phyloP scores from a whole-genome alignment of 2,329 filamentous ascomycete genomes.

The Microsporum ferrugineum region DNA sequence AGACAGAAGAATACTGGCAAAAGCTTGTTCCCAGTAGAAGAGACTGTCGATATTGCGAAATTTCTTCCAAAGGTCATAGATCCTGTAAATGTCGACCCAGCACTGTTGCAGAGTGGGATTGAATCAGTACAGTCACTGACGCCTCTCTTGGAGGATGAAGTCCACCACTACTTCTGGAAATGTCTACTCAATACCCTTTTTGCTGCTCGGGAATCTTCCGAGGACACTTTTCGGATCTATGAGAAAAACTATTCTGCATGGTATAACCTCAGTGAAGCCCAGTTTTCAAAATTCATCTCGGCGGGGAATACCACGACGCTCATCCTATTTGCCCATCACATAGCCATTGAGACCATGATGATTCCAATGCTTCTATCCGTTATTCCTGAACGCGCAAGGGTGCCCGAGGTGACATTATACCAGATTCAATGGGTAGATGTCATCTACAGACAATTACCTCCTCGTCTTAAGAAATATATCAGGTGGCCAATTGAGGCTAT shows the following conservation, averaged over 20 bases:
- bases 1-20: background rate
- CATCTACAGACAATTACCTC: background rate
- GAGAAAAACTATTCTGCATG: background rate
- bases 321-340: background rate
- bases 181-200: background rate
- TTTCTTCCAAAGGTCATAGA: background rate
- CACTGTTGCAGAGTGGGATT: background rate
- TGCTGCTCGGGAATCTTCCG: background rate
- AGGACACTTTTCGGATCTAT: background rate
- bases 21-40: background rate
- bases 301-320: background rate
- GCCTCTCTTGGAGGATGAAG: background rate
- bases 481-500: background rate
- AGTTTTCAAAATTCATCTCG: constrained; percentile 1
- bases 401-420: background rate
- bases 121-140: background rate
- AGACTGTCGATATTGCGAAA: background rate
- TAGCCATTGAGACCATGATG: background rate
- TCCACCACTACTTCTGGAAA: background rate
- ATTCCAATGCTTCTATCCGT: background rate
- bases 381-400: background rate
- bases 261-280: background rate
- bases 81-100: background rate
- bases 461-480: background rate
- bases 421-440: constrained; percentile 4